Percentiles rank a stretch among this genome's conserved stretches.
phyloP scores from a whole-genome alignment of 495 filamentous ascomycete genomes.

The Penicillium canescens region DNA sequence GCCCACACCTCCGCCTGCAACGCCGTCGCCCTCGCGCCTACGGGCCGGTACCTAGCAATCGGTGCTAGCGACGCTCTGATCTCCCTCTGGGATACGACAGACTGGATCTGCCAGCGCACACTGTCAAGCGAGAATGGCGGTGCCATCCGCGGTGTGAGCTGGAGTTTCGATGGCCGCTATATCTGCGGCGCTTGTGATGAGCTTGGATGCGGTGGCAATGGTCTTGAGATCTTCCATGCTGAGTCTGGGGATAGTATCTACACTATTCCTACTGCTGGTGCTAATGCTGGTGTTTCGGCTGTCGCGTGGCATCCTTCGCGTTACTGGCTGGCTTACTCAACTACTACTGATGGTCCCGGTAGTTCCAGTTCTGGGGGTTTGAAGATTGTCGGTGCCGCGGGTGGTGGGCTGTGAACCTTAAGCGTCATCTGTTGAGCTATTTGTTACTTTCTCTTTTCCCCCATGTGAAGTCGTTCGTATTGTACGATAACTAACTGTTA shows the following conservation, averaged over 20 bases:
- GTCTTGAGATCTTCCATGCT: conserved; percentile 74
- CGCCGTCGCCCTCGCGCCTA: conserved; percentile 70
- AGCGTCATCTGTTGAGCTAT: background rate
- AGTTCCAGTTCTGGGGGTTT: conserved; percentile 70
- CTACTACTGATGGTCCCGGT: conserved; percentile 72
- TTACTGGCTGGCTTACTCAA: conserved; percentile 90
- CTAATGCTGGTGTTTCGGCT: conserved; percentile 50
- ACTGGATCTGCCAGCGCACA: conserved; percentile 87
- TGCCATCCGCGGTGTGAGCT: conserved; percentile 80
- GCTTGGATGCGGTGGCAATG: conserved; percentile 45
- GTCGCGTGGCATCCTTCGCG: conserved; percentile 89
- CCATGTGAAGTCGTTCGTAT: no score
- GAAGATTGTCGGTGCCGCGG: conserved; percentile 74
- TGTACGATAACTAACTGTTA: background rate
- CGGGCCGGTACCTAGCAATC: conserved; percentile 77
- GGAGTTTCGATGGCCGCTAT: conserved; percentile 89
- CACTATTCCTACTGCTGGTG: conserved; percentile 67
- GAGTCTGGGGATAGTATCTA: conserved; percentile 87
- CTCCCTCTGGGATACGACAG: conserved; percentile 85
- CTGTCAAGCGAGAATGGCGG: conserved; percentile 71
- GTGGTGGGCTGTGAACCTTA: conserved; percentile 28
- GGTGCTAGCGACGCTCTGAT: conserved; percentile 89
- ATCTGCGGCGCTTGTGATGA: conserved; percentile 85
- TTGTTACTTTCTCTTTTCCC: background rate
- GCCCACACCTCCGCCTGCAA: conserved; percentile 82